Percentiles rank a stretch among this genome's conserved stretches.
phyloP scores from a whole-genome alignment of 1,284 basidiomycete genomes.

The Rhodotorula sp. region DNA sequence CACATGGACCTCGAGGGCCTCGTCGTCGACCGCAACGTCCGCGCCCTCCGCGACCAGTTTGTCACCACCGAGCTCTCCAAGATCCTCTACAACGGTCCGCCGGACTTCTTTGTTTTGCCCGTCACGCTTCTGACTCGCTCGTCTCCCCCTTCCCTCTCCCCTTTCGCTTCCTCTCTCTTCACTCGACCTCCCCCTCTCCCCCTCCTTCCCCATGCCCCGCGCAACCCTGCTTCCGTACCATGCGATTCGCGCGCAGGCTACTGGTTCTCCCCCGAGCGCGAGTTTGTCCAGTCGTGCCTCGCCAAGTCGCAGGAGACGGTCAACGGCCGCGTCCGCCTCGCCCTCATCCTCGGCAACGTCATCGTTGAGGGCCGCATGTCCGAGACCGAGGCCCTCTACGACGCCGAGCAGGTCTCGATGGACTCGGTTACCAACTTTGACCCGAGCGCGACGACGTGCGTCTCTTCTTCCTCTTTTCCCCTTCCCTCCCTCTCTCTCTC shows the following conservation, averaged over 20 bases:
- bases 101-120: background rate
- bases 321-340: slow-evolving; percentile 86
- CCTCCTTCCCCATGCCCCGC: rapidly evolving
- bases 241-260: slow-evolving; percentile 9
- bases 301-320: slow-evolving; percentile 94
- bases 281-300: slow-evolving; percentile 86
- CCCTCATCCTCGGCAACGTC: slow-evolving; percentile 95
- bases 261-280: slow-evolving; percentile 89
- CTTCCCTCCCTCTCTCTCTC: slow-evolving; percentile 59
- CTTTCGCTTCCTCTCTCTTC: background rate
- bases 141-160: background rate
- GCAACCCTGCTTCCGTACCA: too few relatives aligned
- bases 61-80: slow-evolving; percentile 84
- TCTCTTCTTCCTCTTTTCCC: background rate
- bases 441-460: slow-evolving; percentile 72
- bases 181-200: background rate
- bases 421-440: slow-evolving; percentile 98
- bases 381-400: slow-evolving; percentile 77
- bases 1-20: slow-evolving; percentile 97
- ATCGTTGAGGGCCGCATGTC: slow-evolving; percentile 89
- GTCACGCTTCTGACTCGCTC: background rate
- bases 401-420: slow-evolving; percentile 97
- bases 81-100: slow-evolving; percentile 88
- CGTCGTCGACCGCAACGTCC: slow-evolving; percentile 95
- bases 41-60: slow-evolving; percentile 91